Conservation (phyloP, 139 green algal genomes). For the Edaphochlamys debaryana region DNA sequence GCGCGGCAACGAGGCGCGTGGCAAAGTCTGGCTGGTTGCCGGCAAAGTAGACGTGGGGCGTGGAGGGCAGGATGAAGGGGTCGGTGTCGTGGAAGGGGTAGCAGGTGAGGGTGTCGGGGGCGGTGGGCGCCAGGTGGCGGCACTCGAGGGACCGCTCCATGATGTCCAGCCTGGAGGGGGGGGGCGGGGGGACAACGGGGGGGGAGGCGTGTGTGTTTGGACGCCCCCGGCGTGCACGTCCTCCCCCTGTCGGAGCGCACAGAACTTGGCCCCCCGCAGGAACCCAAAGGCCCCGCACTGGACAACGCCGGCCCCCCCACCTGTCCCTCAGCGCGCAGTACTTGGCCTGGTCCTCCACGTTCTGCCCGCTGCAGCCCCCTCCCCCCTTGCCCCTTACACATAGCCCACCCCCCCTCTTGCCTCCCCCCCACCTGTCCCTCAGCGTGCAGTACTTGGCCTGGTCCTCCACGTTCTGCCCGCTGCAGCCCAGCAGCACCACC, state of each 20-base stretch:
- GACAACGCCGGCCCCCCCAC: no score
- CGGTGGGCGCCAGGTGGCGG: constrained; percentile 92
- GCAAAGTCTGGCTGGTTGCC: constrained; percentile 90
- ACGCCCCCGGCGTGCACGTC: no score
- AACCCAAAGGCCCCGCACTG: no score
- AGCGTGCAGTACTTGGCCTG: constrained; percentile 67
- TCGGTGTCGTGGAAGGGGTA: constrained; percentile 92
- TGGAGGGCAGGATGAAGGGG: constrained; percentile 92
- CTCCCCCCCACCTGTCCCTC: constrained; percentile 45
- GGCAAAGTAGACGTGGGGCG: constrained; percentile 94
- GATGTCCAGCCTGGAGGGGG: constrained; percentile 64
- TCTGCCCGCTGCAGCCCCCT: constrained; percentile 94
- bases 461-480: constrained; percentile 95
- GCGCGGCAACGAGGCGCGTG: constrained; percentile 43
- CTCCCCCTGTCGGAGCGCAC: no score
- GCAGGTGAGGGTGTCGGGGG: constrained; percentile 95
- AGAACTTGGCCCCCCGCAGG: no score
- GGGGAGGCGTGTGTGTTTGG: no score
- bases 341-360: constrained; percentile 89
- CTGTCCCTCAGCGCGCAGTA: constrained; percentile 50
- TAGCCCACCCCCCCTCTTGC: no score
- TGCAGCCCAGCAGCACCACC: constrained; percentile 89
- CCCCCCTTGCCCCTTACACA: no score
- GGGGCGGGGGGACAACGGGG: no score
- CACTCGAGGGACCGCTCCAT: constrained; percentile 82